A percentile compares a stretch with the other conserved stretches of the same genome.
Evolutionary conservation across 768 basidiomycete genomes (phyloP).

Genomic region (Coprinopsis strossmayeri): DNA sequence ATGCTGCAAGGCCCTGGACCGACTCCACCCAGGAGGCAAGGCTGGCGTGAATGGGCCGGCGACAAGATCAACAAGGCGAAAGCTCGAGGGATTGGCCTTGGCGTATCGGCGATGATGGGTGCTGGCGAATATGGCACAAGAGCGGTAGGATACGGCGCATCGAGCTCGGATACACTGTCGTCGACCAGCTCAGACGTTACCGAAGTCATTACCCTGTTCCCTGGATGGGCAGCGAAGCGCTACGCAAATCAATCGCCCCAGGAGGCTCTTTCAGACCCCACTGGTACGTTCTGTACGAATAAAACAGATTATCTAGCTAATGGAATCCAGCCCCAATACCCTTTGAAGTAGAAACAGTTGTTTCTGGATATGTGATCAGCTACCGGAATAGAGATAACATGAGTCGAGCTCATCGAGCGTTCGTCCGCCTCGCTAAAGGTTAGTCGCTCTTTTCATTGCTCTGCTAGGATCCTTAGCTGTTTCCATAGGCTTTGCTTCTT

Average conservation of each 20-base stretch:
- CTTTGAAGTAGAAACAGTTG: slow-evolving; percentile 66
- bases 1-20: background rate
- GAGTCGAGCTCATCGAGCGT: slow-evolving; percentile 69
- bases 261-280: slow-evolving; percentile 1
- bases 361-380: slow-evolving; percentile 72
- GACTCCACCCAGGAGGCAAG: slow-evolving; percentile 4
- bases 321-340: slow-evolving; percentile 21
- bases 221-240: slow-evolving; percentile 71
- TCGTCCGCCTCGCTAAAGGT: slow-evolving; percentile 78
- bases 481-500: slow-evolving; percentile 59
- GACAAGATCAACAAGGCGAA: slow-evolving; percentile 10
- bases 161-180: background rate
- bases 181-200: background rate
- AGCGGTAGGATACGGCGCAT: background rate
- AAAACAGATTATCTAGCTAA: background rate
- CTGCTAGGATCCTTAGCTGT: background rate
- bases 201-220: slow-evolving; percentile 60
- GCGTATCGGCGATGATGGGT: slow-evolving; percentile 1
- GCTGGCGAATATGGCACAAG: background rate
- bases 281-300: background rate
- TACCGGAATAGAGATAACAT: slow-evolving; percentile 52
- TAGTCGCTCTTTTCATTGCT: slow-evolving; percentile 6
- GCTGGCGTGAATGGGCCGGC: slow-evolving; percentile 1
- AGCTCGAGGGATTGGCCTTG: slow-evolving; percentile 9
- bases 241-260: slow-evolving; percentile 23